These are phyloP conservation scores for Irpex sp. DNA, from an alignment of 1,284 basidiomycete species.

Conservation along the genomic window DNA sequence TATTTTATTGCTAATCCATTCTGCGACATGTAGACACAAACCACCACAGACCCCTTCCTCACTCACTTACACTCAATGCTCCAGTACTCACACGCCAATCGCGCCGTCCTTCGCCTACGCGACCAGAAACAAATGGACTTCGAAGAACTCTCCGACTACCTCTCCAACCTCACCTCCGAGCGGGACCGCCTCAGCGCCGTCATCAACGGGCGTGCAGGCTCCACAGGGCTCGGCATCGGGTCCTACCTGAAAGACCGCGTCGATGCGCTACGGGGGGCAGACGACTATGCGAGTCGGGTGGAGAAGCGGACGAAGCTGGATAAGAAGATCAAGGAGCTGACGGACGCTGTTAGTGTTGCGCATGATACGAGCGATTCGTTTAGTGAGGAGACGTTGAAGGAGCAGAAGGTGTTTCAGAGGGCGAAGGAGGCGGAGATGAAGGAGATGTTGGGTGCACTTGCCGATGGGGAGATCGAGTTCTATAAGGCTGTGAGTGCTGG, in stretches of 20 bases:
- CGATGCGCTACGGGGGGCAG: slow-evolving; percentile 87
- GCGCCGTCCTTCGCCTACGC: slow-evolving; percentile 87
- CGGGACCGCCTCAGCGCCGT: slow-evolving; percentile 89
- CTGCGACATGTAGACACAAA: slow-evolving; percentile 60
- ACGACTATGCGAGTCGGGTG: slow-evolving; percentile 90
- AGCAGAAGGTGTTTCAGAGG: slow-evolving; percentile 87
- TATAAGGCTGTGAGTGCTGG: slow-evolving; percentile 69
- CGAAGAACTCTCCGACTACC: slow-evolving; percentile 94
- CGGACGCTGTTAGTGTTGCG: slow-evolving; percentile 93
- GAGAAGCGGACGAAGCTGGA: slow-evolving; percentile 94
- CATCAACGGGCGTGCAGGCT: slow-evolving; percentile 77
- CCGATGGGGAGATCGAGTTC: slow-evolving; percentile 94
- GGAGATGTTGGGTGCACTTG: slow-evolving; percentile 84
- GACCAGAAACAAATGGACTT: slow-evolving; percentile 99
- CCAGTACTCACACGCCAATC: slow-evolving; percentile 86
- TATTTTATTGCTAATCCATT: not conserved
- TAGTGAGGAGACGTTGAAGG: slow-evolving; percentile 88
- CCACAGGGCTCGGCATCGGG: slow-evolving; percentile 78
- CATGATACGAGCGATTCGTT: slow-evolving; percentile 96
- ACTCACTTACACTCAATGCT: slow-evolving; percentile 86
- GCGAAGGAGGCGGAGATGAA: slow-evolving; percentile 96
- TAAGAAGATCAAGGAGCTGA: slow-evolving; percentile 92
- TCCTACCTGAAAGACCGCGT: slow-evolving; percentile 95
- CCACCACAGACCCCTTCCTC: slow-evolving; percentile 84
- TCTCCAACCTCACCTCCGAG: slow-evolving; percentile 88